phyloP scores from a whole-genome alignment of 2,329 filamentous ascomycete species.

The Metarhizium guizhouense region DNA sequence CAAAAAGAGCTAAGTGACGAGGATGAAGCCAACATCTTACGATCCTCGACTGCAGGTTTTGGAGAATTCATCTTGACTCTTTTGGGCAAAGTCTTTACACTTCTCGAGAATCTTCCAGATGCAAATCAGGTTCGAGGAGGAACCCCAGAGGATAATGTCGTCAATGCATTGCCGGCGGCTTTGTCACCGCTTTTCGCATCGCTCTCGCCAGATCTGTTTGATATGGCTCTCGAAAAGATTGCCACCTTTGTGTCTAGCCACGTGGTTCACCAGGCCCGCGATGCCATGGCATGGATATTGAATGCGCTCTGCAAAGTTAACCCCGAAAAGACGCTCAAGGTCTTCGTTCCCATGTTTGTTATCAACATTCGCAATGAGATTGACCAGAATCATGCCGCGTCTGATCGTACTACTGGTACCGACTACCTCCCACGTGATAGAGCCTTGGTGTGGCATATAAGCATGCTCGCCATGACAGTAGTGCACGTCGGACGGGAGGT shows the following conservation, averaged over 20 bases:
- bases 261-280: slow-evolving; percentile 91
- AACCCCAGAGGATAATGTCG: slow-evolving; percentile 92
- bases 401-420: slow-evolving; percentile 83
- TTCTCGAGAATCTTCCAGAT: slow-evolving; percentile 92
- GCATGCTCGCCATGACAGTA: slow-evolving; percentile 95
- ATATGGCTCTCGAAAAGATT: slow-evolving; percentile 85
- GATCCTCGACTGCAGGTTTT: slow-evolving; percentile 90
- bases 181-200: slow-evolving; percentile 85
- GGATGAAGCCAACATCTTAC: slow-evolving; percentile 78
- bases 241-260: slow-evolving; percentile 86
- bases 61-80: slow-evolving; percentile 88
- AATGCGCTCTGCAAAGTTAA: slow-evolving; percentile 95
- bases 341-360: slow-evolving; percentile 83
- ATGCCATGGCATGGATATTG: slow-evolving; percentile 98
- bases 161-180: slow-evolving; percentile 88
- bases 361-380: slow-evolving; percentile 93
- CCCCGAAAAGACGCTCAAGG: slow-evolving; percentile 83
- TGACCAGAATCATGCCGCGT: slow-evolving; percentile 91
- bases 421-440: slow-evolving; percentile 90
- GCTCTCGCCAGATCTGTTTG: slow-evolving; percentile 86
- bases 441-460: slow-evolving; percentile 92
- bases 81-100: slow-evolving; percentile 87
- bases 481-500: slow-evolving; percentile 91
- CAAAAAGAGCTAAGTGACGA: slow-evolving; percentile 71
- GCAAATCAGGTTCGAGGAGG: slow-evolving; percentile 78